Base-by-base conservation (phyloP, 306 rosid species). In the Quercus mongolica region DNA sequence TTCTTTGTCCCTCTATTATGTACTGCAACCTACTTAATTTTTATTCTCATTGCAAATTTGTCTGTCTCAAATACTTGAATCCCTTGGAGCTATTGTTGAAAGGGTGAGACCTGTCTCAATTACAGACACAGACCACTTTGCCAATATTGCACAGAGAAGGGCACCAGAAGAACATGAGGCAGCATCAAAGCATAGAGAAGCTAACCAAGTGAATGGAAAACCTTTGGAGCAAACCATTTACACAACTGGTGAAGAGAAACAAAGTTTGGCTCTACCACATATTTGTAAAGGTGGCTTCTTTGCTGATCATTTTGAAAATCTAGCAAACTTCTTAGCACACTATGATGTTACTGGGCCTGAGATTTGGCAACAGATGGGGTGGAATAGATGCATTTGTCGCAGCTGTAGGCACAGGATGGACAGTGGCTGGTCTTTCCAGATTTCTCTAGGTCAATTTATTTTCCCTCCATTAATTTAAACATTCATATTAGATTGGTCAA, bases 71-170 rank as follows among this genome's bases (percentile, higher is more conserved):
- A 92, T 87, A 71, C 70, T 95, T 78, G 97, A 93, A 87, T 87
- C 94, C 25, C 85, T 95, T 52, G 96, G 97, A 78, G 99, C 96
- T 52, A 88, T 88, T 56, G 96, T 95, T 75, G 99, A 95, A 89
- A 93, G 98, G 81, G 96, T 91, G 23, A 83, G 97, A 23, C 99
- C 97, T 1, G 97, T 95, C 62, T 92, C 99, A 74, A 93, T 95
- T 59, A 91, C 97, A 30, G 96, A 89, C 73, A 86, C 80, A 71
- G 97, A 93, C 75, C 99, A 95, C 88, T 95, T 75, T 74, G 99
- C 93, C 70, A 93, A 93, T 74, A 82, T 95, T 76, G 99, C 98
- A 12, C 89, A 93, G 77, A 82, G 88, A 78, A 86, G 94, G 46
- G 97, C 96, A n/a, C 76, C 82, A 13, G 93, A 95, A 84, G 96